A percentile compares a stretch with the other conserved stretches of the same genome.
These are phyloP conservation scores for Aspergillus ruber DNA, from an alignment of 2,329 filamentous ascomycete species.

Conservation along the genomic window DNA sequence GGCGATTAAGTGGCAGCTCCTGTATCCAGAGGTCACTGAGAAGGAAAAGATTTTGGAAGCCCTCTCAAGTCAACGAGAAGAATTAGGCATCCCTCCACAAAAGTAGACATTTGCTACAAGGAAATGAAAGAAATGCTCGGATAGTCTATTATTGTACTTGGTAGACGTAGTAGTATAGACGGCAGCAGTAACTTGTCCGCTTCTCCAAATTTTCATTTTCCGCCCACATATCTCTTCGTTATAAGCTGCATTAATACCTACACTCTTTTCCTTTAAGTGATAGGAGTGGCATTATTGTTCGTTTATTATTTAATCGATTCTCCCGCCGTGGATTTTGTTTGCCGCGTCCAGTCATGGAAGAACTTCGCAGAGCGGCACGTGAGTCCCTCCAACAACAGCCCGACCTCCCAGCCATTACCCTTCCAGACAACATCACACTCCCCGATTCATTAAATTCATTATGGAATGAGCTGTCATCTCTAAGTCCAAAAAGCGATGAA, in stretches of 20 bases:
- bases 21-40: slow-evolving; percentile 64
- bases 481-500: slow-evolving; percentile 12
- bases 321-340: too few relatives aligned
- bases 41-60: slow-evolving; percentile 54
- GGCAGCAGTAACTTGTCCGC: background rate
- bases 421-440: slow-evolving; percentile 4
- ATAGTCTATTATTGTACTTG: background rate
- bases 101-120: background rate
- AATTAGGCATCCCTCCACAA: slow-evolving; percentile 37
- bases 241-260: background rate
- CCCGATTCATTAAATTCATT: slow-evolving; percentile 16
- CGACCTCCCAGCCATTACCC: slow-evolving; percentile 3
- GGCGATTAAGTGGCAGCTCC: slow-evolving; percentile 81
- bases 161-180: background rate
- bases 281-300: too few relatives aligned
- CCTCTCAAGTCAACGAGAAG: slow-evolving; percentile 46
- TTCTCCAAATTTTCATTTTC: background rate
- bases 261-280: too few relatives aligned
- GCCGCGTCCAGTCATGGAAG: slow-evolving; percentile 17
- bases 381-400: slow-evolving; percentile 13
- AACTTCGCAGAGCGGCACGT: slow-evolving; percentile 21
- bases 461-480: slow-evolving; percentile 25
- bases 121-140: background rate
- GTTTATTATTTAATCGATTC: too few relatives aligned
- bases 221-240: background rate